Base-by-base conservation (phyloP, 2,329 filamentous ascomycete genomes). In the Cladosporium sp. region DNA sequence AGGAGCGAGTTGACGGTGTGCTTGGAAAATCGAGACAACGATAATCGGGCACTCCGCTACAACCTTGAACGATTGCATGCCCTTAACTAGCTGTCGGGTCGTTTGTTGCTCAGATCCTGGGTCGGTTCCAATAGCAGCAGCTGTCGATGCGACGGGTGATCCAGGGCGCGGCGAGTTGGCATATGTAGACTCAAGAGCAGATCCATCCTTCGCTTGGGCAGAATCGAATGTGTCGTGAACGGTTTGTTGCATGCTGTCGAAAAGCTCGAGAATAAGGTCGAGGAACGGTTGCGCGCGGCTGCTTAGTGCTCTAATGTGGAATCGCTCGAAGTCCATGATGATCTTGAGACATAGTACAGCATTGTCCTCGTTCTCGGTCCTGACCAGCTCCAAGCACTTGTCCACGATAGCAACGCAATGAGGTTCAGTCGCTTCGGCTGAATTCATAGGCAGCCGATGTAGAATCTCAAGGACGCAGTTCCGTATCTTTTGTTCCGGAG, bases 61-160 rank as follows among this genome's bases (percentile, higher is more conserved):
- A 28, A 99, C 94, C 78, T 98, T 99, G 85, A 99, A 99, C 0
- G 95, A 99, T 76, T 97, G 92, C 92, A 97, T 97, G 33, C 95
- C 95, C 78, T 92, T 96, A 64, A 93, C 82, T 37, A 99, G 80
- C 58, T 92, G 90, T 66, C 93, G 88, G 64, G 87, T 88, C 72
- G 93, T 90, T 74, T 94, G 92, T 50, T 72, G 71, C 72, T 97
- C 93, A 16, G 88, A 86, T 6, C 89, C 92, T 60, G 97, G 85
- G 68, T 98, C 95, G 21, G 89, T 74, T 28, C 77, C 71, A 23
- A 68, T 65, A 16, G 70, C 56, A 10, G 72, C 69, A n/a, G 77
- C 85, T 3, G 91, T 87, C 0, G 92, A 90, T 2, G 91, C 89
- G 10, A 93, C 91, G 4, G 96, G 95, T 3, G 96, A 99, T 62